Conservation (phyloP, 306 rosid species). For the Astragalus membranaceus region DNA sequence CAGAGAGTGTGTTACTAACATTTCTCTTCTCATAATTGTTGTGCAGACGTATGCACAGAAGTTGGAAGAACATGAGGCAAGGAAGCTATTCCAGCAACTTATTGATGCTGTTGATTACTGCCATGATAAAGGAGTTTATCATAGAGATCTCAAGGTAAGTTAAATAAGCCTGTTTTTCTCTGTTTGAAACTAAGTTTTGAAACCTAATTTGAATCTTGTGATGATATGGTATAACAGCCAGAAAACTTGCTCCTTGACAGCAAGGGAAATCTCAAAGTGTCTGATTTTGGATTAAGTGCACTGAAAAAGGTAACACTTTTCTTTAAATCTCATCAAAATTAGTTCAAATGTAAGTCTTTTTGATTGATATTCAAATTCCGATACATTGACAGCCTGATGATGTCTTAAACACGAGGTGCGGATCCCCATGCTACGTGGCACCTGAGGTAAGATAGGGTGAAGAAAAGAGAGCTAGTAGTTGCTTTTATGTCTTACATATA, state of each 20-base stretch:
- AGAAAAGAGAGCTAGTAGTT: neutral
- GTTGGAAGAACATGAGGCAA: constrained; percentile 57
- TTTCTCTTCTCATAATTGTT: constrained; percentile 8
- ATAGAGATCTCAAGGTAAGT: constrained; percentile 75
- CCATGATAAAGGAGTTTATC: constrained; percentile 68
- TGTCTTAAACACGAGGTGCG: constrained; percentile 57
- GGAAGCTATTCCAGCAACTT: constrained; percentile 76
- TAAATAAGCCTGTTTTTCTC: neutral
- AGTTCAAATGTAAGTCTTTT: neutral
- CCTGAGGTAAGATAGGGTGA: constrained; percentile 52
- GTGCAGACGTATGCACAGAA: constrained; percentile 38
- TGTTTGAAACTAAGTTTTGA: neutral
- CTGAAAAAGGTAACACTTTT: constrained; percentile 47
- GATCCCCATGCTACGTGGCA: constrained; percentile 85
- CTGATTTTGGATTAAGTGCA: constrained; percentile 80
- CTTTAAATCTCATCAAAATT: neutral
- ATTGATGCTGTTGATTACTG: constrained; percentile 71
- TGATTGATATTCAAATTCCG: constrained; percentile 17
- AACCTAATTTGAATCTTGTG: constrained; percentile 16
- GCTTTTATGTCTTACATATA: no score
- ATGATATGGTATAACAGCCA: constrained; percentile 34
- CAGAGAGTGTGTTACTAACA: neutral
- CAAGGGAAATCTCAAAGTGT: constrained; percentile 61
- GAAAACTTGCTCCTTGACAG: constrained; percentile 70
- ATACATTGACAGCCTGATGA: constrained; percentile 41